phyloP scores from a whole-genome alignment of 2,329 filamentous ascomycete genomes.

The Pyrenophora tritici-repentis region DNA sequence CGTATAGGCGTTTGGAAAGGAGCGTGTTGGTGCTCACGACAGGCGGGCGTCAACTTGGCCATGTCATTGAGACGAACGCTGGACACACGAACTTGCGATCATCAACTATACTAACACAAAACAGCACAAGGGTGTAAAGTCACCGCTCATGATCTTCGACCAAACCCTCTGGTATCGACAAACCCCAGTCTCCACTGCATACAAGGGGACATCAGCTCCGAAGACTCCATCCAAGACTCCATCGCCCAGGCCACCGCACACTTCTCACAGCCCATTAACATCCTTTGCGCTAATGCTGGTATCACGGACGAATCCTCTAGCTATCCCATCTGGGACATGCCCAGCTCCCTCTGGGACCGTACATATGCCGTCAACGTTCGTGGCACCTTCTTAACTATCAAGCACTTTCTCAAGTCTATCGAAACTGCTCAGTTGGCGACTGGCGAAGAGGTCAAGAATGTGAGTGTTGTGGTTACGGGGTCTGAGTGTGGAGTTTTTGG shows the following conservation, averaged over 20 bases:
- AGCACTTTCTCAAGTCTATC: conserved; percentile 57
- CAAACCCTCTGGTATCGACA: conserved; percentile 36
- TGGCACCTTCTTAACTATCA: conserved; percentile 61
- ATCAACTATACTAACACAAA: conserved; percentile 2
- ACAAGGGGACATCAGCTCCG: conserved; percentile 55
- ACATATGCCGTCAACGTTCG: conserved; percentile 57
- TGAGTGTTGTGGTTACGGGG: conserved; percentile 60
- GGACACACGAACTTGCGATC: not conserved
- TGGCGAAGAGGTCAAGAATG: conserved; percentile 53
- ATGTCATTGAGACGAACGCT: not conserved
- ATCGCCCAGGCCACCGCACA: conserved; percentile 50
- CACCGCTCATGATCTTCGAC: conserved; percentile 56
- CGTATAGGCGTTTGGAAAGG: no score
- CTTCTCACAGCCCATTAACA: conserved; percentile 56
- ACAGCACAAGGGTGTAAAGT: conserved; percentile 60
- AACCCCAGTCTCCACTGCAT: conserved; percentile 49
- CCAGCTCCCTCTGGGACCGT: conserved; percentile 58
- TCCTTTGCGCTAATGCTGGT: conserved; percentile 59
- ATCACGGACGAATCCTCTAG: conserved; percentile 57
- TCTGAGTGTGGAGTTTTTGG: conserved; percentile 59
- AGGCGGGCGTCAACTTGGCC: not conserved
- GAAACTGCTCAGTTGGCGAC: conserved; percentile 46
- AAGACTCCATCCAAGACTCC: conserved; percentile 51
- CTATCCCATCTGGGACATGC: conserved; percentile 59
- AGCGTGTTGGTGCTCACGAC: not conserved